Conservation (phyloP, 2,329 filamentous ascomycete species). For the Neofusicoccum ribis region DNA sequence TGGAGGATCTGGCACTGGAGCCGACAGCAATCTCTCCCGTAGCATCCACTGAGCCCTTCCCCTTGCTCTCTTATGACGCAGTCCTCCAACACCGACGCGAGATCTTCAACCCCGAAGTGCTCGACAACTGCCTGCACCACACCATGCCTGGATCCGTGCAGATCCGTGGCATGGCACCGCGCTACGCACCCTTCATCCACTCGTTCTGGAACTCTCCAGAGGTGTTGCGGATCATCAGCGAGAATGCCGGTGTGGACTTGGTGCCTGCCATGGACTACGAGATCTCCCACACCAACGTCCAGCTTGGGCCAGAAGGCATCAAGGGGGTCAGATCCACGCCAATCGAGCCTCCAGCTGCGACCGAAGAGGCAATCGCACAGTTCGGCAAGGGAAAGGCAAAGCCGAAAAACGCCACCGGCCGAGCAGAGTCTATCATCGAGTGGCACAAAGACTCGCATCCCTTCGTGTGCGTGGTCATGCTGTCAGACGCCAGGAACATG, state of each 20-base stretch:
- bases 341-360: neutral
- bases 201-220: slow-evolving; percentile 46
- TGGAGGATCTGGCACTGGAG: slow-evolving; percentile 18
- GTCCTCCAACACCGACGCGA: slow-evolving; percentile 20
- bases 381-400: neutral
- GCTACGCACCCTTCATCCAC: slow-evolving; percentile 24
- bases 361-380: neutral
- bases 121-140: slow-evolving; percentile 18
- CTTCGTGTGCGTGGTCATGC: slow-evolving; percentile 55
- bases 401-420: neutral
- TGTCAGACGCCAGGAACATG: slow-evolving; percentile 51
- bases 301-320: neutral
- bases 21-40: slow-evolving; percentile 2
- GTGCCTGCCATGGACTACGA: slow-evolving; percentile 57
- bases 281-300: slow-evolving; percentile 55
- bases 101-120: slow-evolving; percentile 20
- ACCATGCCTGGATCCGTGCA: neutral
- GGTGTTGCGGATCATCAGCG: slow-evolving; percentile 49
- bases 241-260: slow-evolving; percentile 57
- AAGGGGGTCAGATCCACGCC: neutral
- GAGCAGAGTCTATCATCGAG: slow-evolving; percentile 23
- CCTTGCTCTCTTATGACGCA: slow-evolving; percentile 21
- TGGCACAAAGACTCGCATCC: slow-evolving; percentile 56
- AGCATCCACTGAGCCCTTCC: slow-evolving; percentile 21
- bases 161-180: slow-evolving; percentile 19